These are phyloP conservation scores for Botrytis tulipae DNA, from an alignment of 2,329 filamentous ascomycete species.

Conservation along the genomic window DNA sequence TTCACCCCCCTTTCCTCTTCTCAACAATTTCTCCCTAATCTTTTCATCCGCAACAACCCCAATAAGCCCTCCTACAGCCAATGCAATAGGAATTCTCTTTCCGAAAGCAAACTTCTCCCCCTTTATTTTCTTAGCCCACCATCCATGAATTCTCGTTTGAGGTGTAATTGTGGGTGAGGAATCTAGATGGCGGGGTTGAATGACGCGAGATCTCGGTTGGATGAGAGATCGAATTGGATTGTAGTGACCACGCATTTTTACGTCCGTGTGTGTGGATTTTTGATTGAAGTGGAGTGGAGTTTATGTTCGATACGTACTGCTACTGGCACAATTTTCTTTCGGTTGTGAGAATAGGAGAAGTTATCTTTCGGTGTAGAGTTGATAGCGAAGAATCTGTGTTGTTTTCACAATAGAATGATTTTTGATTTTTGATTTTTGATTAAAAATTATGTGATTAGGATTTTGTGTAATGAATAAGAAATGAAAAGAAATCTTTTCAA, in stretches of 20 bases:
- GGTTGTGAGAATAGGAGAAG: not conserved
- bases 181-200: not conserved
- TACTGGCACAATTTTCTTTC: not conserved
- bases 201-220: not conserved
- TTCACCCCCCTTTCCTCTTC: not conserved
- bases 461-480: not conserved
- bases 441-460: not conserved
- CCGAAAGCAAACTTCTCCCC: slow-evolving; percentile 53
- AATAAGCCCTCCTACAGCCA: slow-evolving; percentile 81
- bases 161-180: not conserved
- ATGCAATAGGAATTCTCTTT: slow-evolving; percentile 92
- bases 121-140: not conserved
- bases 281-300: not conserved
- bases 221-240: not conserved
- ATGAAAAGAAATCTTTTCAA: not conserved
- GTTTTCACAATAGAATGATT: too few relatives aligned
- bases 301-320: not conserved
- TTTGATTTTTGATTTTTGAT: too few relatives aligned
- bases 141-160: not conserved
- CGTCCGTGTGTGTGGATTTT: not conserved
- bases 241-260: not conserved
- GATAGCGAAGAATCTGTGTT: not conserved
- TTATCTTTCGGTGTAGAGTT: not conserved
- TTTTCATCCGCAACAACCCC: slow-evolving; percentile 54
- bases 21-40: not conserved